These are phyloP conservation scores for Phyllosticta capitalensis DNA, from an alignment of 2,329 filamentous ascomycete genomes.

Conservation along the genomic window DNA sequence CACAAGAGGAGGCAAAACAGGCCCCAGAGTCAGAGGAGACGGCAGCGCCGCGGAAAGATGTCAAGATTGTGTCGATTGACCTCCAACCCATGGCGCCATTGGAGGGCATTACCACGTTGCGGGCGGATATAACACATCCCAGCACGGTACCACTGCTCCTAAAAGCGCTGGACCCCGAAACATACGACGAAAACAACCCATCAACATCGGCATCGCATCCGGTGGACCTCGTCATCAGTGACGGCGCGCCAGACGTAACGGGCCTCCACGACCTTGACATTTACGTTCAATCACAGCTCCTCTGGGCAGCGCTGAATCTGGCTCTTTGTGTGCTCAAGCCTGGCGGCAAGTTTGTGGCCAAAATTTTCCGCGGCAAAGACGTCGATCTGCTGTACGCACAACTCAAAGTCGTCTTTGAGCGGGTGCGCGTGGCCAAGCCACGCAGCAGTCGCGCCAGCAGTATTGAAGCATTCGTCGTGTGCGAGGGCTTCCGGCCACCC, in stretches of 20 bases:
- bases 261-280: constrained; percentile 96
- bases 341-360: constrained; percentile 93
- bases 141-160: constrained; percentile 86
- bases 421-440: constrained; percentile 86
- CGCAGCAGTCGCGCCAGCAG: constrained; percentile 91
- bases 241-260: constrained; percentile 93
- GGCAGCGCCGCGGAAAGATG: constrained; percentile 51
- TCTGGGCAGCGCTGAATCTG: constrained; percentile 88
- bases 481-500: constrained; percentile 77
- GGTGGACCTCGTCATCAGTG: constrained; percentile 88
- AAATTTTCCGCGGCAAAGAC: constrained; percentile 91
- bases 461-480: constrained; percentile 94
- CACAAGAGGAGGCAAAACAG: constrained; percentile 15
- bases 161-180: constrained; percentile 67
- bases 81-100: constrained; percentile 92
- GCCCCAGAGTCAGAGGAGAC: constrained; percentile 18
- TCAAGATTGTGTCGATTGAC: constrained; percentile 94
- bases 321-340: constrained; percentile 86
- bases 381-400: constrained; percentile 87
- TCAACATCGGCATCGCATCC: constrained; percentile 52
- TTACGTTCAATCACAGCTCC: constrained; percentile 90
- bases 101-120: constrained; percentile 81
- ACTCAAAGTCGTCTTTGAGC: constrained; percentile 79
- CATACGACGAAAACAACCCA: constrained; percentile 25
- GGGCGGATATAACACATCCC: constrained; percentile 94